Percentiles rank a stretch among this genome's conserved stretches.
phyloP scores from a whole-genome alignment of 208 protist genomes.

The Balamuthia mandrillaris region DNA sequence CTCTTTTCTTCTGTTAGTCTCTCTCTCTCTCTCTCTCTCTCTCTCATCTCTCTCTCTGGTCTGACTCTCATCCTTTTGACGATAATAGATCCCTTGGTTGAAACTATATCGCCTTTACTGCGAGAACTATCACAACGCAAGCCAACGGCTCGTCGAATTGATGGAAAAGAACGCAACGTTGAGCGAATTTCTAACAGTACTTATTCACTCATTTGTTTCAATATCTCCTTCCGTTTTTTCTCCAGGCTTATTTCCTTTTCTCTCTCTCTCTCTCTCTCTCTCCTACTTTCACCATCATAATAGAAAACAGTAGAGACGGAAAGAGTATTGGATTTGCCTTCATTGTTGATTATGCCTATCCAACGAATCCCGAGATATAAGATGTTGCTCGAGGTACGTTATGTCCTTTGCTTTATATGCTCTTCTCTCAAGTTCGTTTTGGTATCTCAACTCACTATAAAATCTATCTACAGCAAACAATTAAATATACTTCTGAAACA shows the following conservation, averaged over 20 bases:
- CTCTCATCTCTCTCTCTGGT: not conserved
- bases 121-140: constrained; percentile 23
- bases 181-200: constrained; percentile 12
- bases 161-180: not conserved
- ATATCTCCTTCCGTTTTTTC: too few relatives aligned
- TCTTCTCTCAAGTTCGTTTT: not conserved
- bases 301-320: constrained; percentile 4
- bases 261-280: too few relatives aligned
- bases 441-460: not conserved
- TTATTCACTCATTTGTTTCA: too few relatives aligned
- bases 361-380: constrained; percentile 32
- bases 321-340: constrained; percentile 29
- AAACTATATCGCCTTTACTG: constrained; percentile 18
- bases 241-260: too few relatives aligned
- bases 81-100: not conserved
- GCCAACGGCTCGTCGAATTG: not conserved
- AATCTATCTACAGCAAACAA: not conserved
- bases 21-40: too few relatives aligned
- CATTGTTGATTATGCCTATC: constrained; percentile 36
- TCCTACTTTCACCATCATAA: not conserved
- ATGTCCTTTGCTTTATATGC: too few relatives aligned
- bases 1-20: too few relatives aligned
- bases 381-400: not conserved
- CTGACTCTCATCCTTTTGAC: not conserved
- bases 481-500: not conserved